Evolutionary conservation across 73 alveolate species (phyloP).

Genomic region (Stentor coeruleus): DNA sequence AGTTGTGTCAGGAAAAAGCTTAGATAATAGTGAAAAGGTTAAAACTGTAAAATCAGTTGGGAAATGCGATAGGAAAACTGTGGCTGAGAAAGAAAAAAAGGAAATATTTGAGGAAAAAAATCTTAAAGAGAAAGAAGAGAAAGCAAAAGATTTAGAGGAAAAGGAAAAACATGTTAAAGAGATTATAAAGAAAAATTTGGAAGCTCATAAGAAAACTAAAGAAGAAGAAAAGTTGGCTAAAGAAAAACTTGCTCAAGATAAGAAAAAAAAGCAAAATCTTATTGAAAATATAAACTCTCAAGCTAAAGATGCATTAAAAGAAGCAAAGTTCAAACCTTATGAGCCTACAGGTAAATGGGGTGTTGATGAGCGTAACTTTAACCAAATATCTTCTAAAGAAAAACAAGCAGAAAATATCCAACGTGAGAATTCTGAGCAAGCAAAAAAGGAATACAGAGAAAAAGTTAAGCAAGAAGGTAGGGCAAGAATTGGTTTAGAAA

Average conservation of each 20-base stretch:
- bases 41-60: too few relatives aligned
- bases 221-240: background rate
- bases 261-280: background rate
- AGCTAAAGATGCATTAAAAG: conserved; percentile 4
- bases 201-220: background rate
- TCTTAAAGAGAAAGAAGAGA: background rate
- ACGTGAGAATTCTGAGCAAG: background rate
- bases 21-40: background rate
- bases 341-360: conserved; percentile 9
- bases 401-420: background rate
- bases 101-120: background rate
- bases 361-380: background rate
- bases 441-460: background rate
- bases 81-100: background rate
- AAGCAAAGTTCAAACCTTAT: background rate
- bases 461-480: conserved; percentile 21
- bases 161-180: background rate
- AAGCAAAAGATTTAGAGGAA: background rate
- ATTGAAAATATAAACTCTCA: background rate
- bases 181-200: background rate
- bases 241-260: background rate
- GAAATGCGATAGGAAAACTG: background rate
- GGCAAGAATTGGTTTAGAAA: conserved; percentile 16
- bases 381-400: background rate
- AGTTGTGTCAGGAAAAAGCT: background rate